A percentile compares a stretch with the other conserved stretches of the same genome.
These are phyloP conservation scores for Trypethelium eluteriae DNA, from an alignment of 495 filamentous ascomycete species.

Conservation along the genomic window DNA sequence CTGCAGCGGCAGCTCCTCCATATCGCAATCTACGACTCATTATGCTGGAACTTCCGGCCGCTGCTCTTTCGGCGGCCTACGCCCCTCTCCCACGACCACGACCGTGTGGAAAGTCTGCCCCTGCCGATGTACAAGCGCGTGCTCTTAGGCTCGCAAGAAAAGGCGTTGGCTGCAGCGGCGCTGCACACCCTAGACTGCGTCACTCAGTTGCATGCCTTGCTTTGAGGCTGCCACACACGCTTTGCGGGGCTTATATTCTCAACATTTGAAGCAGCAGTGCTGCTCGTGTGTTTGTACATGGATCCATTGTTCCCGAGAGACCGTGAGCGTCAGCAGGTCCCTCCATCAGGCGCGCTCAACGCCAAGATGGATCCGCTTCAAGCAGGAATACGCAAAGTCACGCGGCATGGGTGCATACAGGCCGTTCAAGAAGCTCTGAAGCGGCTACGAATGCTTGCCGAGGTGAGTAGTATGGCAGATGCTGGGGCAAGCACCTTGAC, in stretches of 20 bases:
- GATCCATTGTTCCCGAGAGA: not conserved
- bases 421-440: constrained; percentile 1
- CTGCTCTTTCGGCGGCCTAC: constrained; percentile 17
- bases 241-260: constrained; percentile 23
- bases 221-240: constrained; percentile 23
- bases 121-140: not conserved
- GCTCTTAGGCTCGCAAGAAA: not conserved
- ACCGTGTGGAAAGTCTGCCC: not conserved
- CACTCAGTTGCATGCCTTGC: constrained; percentile 10
- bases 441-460: constrained; percentile 13
- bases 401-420: constrained; percentile 1
- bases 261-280: constrained; percentile 27
- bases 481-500: not conserved
- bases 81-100: constrained; percentile 19
- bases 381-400: constrained; percentile 3
- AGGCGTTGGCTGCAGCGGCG: not conserved
- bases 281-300: constrained; percentile 3
- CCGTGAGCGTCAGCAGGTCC: not conserved
- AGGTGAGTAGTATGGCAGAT: constrained; percentile 12
- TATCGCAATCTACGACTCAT: constrained; percentile 29
- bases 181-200: not conserved
- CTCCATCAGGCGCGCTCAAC: not conserved
- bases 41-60: constrained; percentile 30
- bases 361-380: constrained; percentile 9
- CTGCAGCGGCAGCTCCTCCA: constrained; percentile 29